Percentiles rank a stretch among this genome's conserved stretches.
Conservation (phyloP, 768 basidiomycete genomes). For the Podaxis sp. region DNA sequence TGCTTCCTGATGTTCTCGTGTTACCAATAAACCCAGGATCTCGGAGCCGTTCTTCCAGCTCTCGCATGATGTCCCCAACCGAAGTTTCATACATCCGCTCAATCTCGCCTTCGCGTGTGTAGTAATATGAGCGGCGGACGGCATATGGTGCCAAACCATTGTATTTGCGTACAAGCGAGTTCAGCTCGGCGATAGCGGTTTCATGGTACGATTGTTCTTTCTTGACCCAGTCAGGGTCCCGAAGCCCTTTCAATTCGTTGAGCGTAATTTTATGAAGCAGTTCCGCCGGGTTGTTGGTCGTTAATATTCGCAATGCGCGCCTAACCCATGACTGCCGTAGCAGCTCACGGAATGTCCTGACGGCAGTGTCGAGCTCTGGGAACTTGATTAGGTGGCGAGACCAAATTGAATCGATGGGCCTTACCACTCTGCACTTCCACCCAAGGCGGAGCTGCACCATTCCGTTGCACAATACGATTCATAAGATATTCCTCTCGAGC, state of each 20-base stretch:
- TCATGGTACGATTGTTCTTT: slow-evolving; percentile 67
- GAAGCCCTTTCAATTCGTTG: slow-evolving; percentile 36
- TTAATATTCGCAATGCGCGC: slow-evolving; percentile 62
- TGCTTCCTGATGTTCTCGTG: background rate
- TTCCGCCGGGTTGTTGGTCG: slow-evolving; percentile 36
- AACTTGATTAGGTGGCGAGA: background rate
- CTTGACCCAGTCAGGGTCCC: slow-evolving; percentile 68
- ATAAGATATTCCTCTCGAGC: slow-evolving; percentile 76
- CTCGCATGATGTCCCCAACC: slow-evolving; percentile 44
- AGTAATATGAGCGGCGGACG: slow-evolving; percentile 57
- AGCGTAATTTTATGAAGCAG: slow-evolving; percentile 30
- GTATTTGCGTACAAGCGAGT: slow-evolving; percentile 72
- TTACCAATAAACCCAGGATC: slow-evolving; percentile 20
- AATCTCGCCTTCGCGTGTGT: slow-evolving; percentile 55
- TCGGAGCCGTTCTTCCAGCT: slow-evolving; percentile 24
- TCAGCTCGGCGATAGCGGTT: slow-evolving; percentile 64
- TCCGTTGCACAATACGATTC: slow-evolving; percentile 80
- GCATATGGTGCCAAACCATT: slow-evolving; percentile 77
- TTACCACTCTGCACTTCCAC: slow-evolving; percentile 73
- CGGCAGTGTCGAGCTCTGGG: slow-evolving; percentile 62
- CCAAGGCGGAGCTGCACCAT: slow-evolving; percentile 85
- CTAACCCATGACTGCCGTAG: slow-evolving; percentile 71
- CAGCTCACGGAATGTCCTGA: slow-evolving; percentile 57
- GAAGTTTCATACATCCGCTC: slow-evolving; percentile 45
- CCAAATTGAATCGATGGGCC: slow-evolving; percentile 14